Percentiles rank a stretch among this genome's conserved stretches.
phyloP scores from a whole-genome alignment of 208 protist species.

The Wallacemonas sp. region DNA sequence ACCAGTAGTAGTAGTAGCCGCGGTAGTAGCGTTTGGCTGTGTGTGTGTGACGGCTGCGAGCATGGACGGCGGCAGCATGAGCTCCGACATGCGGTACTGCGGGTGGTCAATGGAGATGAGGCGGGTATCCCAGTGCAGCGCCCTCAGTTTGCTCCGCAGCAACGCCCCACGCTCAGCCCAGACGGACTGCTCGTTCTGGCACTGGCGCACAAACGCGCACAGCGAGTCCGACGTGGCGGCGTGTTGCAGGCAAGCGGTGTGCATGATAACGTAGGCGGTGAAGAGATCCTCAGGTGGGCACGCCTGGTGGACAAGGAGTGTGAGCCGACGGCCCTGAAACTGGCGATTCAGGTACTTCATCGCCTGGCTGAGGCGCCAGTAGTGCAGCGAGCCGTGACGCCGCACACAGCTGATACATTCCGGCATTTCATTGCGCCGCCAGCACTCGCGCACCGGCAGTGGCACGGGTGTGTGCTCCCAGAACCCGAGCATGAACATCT shows the following conservation, averaged over 20 bases:
- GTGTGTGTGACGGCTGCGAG: not conserved
- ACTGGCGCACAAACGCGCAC: slow-evolving; percentile 52
- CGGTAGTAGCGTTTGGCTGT: no score
- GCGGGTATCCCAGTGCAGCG: slow-evolving; percentile 70
- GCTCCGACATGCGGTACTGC: slow-evolving; percentile 59
- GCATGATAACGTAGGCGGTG: slow-evolving; percentile 70
- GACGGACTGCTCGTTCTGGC: slow-evolving; percentile 41
- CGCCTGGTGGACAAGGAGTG: slow-evolving; percentile 66
- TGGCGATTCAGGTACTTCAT: slow-evolving; percentile 19
- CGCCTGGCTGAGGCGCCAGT: slow-evolving; percentile 7
- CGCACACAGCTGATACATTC: slow-evolving; percentile 23
- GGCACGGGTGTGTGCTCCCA: slow-evolving; percentile 54
- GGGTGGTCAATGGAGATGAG: slow-evolving; percentile 69
- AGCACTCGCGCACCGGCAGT: slow-evolving; percentile 48
- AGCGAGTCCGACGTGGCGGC: slow-evolving; percentile 39
- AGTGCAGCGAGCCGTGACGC: slow-evolving; percentile 15
- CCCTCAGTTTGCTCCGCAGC: slow-evolving; percentile 36
- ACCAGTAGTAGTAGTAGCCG: no score
- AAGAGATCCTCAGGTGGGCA: slow-evolving; percentile 63
- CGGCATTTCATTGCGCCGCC: slow-evolving; percentile 46
- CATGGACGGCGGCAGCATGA: slow-evolving; percentile 37
- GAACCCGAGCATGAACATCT: slow-evolving; percentile 69
- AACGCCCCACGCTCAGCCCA: slow-evolving; percentile 35
- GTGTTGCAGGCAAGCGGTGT: slow-evolving; percentile 63
- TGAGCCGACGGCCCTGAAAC: slow-evolving; percentile 41